A percentile compares a stretch with the other conserved stretches of the same genome.
phyloP scores from a whole-genome alignment of 2,329 filamentous ascomycete species.

The Ophiostoma triangulosporum region DNA sequence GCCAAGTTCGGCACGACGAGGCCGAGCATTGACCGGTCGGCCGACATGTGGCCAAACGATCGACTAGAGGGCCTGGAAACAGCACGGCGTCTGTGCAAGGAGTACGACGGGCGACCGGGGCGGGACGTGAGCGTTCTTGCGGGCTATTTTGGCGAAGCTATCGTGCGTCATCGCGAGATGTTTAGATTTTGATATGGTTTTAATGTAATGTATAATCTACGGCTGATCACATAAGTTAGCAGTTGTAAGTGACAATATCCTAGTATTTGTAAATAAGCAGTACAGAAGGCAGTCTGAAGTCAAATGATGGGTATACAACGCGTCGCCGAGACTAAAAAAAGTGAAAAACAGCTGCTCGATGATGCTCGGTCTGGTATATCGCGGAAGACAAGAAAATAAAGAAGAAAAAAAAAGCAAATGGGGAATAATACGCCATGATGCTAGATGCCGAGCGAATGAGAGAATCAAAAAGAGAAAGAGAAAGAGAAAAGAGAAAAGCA shows the following conservation, averaged over 20 bases:
- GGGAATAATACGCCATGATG: too few species aligned
- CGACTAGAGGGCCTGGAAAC: neutral
- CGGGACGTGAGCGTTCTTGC: conserved; percentile 22
- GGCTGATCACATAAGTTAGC: too few species aligned
- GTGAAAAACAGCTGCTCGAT: too few species aligned
- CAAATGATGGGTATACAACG: too few species aligned
- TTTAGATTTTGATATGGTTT: conserved; percentile 1
- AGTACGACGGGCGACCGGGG: conserved; percentile 21
- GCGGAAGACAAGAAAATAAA: too few species aligned
- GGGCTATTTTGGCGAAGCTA: conserved; percentile 15
- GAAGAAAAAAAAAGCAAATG: neutral
- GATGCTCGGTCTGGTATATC: too few species aligned
- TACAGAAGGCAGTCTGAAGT: too few species aligned
- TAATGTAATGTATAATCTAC: neutral
- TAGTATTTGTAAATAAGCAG: too few species aligned
- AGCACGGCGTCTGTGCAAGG: conserved; percentile 20
- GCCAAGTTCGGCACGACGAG: conserved; percentile 13
- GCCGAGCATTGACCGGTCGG: conserved; percentile 4
- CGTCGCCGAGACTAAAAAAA: too few species aligned
- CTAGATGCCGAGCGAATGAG: too few species aligned
- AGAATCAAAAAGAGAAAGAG: neutral
- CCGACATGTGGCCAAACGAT: neutral
- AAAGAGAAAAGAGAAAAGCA: neutral
- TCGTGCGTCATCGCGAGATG: conserved; percentile 5
- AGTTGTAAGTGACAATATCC: too few species aligned